These are phyloP conservation scores for Saccharomyces pastorianus DNA, from an alignment of 1,139 yeast species.

Conservation along the genomic window DNA sequence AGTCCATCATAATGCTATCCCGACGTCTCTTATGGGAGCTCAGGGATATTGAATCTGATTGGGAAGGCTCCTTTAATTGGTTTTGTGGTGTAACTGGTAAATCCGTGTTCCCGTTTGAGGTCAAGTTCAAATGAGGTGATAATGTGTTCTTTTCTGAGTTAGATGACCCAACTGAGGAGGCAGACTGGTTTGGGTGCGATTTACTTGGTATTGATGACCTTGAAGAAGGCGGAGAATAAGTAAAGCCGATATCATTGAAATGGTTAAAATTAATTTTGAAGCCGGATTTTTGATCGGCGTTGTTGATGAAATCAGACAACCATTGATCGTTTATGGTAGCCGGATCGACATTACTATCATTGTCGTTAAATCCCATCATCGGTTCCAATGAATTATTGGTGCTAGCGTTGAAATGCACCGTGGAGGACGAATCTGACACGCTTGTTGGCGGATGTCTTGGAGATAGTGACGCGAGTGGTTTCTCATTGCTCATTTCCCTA, in stretches of 20 bases:
- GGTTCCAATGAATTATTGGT: neutral
- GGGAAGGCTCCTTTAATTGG: neutral
- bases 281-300: slow-evolving; percentile 50
- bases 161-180: neutral
- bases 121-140: neutral
- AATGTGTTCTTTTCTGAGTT: neutral
- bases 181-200: neutral
- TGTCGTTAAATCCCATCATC: neutral
- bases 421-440: neutral
- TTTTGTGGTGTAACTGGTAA: neutral
- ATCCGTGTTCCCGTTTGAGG: neutral
- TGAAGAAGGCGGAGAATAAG: slow-evolving; percentile 13
- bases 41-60: neutral
- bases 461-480: neutral
- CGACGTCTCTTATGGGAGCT: neutral
- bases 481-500: neutral
- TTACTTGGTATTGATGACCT: neutral
- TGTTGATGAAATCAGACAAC: slow-evolving; percentile 55
- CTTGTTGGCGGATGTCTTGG: neutral
- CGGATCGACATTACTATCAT: neutral
- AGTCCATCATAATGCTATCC: neutral
- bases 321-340: slow-evolving; percentile 40
- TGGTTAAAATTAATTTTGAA: slow-evolving; percentile 29
- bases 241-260: slow-evolving; percentile 50
- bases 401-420: neutral